These are phyloP conservation scores for Ocimum tenuiflorum DNA, from an alignment of 257 asterid species.

Conservation along the genomic window DNA sequence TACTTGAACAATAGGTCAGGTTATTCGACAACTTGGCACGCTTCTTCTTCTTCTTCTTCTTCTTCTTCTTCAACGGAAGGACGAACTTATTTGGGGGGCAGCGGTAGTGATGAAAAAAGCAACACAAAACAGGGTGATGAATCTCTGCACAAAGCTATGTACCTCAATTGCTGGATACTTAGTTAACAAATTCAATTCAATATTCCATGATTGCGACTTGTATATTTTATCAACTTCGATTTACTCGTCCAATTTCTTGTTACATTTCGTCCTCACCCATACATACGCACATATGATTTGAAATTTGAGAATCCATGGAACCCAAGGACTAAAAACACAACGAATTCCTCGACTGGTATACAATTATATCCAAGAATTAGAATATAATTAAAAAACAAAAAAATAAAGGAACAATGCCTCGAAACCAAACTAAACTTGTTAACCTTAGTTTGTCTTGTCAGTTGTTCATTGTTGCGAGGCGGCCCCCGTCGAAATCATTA, in stretches of 20 bases:
- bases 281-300: too few species aligned
- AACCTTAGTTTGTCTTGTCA: too few species aligned
- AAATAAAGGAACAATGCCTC: too few species aligned
- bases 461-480: too few species aligned
- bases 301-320: too few species aligned
- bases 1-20: background rate
- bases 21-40: background rate
- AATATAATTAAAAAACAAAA: too few species aligned
- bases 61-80: background rate
- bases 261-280: too few species aligned
- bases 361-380: too few species aligned
- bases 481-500: too few species aligned
- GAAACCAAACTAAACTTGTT: too few species aligned
- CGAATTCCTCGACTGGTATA: too few species aligned
- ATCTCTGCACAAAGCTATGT: slow-evolving; percentile 25
- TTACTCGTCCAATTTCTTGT: background rate
- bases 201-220: background rate
- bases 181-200: background rate
- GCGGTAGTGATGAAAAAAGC: slow-evolving; percentile 1
- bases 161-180: slow-evolving; percentile 29
- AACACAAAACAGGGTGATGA: slow-evolving; percentile 21
- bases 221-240: background rate
- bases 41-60: background rate
- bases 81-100: background rate
- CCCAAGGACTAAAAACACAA: too few species aligned